These are phyloP conservation scores for Cryptococcus deneoformans DNA, from an alignment of 1,284 basidiomycete genomes.

Conservation along the genomic window DNA sequence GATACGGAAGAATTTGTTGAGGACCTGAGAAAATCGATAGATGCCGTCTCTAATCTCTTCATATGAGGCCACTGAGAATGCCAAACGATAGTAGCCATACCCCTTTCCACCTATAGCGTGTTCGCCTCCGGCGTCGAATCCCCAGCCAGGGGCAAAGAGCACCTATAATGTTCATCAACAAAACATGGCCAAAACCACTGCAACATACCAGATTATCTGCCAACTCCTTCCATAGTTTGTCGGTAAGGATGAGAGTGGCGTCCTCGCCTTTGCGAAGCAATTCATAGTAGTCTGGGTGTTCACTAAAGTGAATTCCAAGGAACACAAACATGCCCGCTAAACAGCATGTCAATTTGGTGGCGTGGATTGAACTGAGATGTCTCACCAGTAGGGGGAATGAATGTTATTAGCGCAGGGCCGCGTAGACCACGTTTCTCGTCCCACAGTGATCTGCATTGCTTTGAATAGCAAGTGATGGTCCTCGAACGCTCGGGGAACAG, in stretches of 20 bases:
- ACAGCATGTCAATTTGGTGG: neutral
- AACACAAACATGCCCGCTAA: slow-evolving; percentile 52
- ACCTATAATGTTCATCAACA: neutral
- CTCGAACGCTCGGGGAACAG: slow-evolving; percentile 10
- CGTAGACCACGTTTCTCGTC: slow-evolving; percentile 53
- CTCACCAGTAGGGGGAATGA: slow-evolving; percentile 63
- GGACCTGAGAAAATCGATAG: slow-evolving; percentile 38
- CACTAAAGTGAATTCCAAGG: slow-evolving; percentile 63
- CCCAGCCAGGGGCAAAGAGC: slow-evolving; percentile 42
- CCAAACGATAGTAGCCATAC: slow-evolving; percentile 47
- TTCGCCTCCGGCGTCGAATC: slow-evolving; percentile 40
- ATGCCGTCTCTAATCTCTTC: slow-evolving; percentile 39
- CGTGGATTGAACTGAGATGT: slow-evolving; percentile 21
- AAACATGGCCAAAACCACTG: neutral
- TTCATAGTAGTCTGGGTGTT: slow-evolving; percentile 55
- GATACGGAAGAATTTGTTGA: slow-evolving; percentile 39
- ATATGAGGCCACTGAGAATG: slow-evolving; percentile 45
- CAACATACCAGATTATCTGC: slow-evolving; percentile 39
- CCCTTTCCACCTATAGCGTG: slow-evolving; percentile 44
- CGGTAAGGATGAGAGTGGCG: slow-evolving; percentile 30
- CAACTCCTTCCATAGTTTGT: slow-evolving; percentile 42
- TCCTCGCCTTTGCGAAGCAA: slow-evolving; percentile 34
- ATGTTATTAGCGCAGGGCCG: slow-evolving; percentile 56
- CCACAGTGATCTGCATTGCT: slow-evolving; percentile 16
- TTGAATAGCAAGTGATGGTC: slow-evolving; percentile 30